Percentiles rank a stretch among this genome's conserved stretches.
Evolutionary conservation across 2,329 filamentous ascomycete species (phyloP).

Genomic region (Orbilia javanica): DNA sequence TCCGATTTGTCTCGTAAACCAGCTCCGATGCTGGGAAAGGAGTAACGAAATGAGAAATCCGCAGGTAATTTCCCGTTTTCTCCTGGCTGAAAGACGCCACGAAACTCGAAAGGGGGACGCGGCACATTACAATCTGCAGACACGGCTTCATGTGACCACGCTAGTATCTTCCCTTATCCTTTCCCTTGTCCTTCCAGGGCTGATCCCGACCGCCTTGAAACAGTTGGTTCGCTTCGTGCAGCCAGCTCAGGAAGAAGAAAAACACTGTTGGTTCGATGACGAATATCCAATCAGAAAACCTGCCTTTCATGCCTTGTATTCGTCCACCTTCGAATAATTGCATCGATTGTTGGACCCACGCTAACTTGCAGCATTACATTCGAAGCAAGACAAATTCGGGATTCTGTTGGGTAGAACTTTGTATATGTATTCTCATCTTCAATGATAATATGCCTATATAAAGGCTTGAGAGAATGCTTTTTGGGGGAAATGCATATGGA

Average conservation of each 20-base stretch:
- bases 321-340: neutral
- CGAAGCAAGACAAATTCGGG: conserved; percentile 9
- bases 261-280: conserved; percentile 24
- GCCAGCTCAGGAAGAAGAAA: conserved; percentile 5
- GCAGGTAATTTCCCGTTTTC: conserved; percentile 54
- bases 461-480: neutral
- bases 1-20: neutral
- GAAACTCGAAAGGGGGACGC: conserved; percentile 53
- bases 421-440: too few species aligned
- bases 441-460: neutral
- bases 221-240: conserved; percentile 34
- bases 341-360: neutral
- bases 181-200: conserved; percentile 7
- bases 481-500: too few species aligned
- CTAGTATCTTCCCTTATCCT: neutral
- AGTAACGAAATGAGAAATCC: conserved; percentile 25
- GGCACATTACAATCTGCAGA: conserved; percentile 39
- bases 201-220: conserved; percentile 47
- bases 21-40: conserved; percentile 26
- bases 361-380: neutral
- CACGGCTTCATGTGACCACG: conserved; percentile 57
- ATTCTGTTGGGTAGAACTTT: neutral
- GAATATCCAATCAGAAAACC: conserved; percentile 41
- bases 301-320: conserved; percentile 51
- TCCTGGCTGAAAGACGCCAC: conserved; percentile 56